Evolutionary conservation across 2,329 filamentous ascomycete genomes (phyloP), one percentile per base, ranked within the genome.

Genomic region (Verticillium klebahnii): DNA sequence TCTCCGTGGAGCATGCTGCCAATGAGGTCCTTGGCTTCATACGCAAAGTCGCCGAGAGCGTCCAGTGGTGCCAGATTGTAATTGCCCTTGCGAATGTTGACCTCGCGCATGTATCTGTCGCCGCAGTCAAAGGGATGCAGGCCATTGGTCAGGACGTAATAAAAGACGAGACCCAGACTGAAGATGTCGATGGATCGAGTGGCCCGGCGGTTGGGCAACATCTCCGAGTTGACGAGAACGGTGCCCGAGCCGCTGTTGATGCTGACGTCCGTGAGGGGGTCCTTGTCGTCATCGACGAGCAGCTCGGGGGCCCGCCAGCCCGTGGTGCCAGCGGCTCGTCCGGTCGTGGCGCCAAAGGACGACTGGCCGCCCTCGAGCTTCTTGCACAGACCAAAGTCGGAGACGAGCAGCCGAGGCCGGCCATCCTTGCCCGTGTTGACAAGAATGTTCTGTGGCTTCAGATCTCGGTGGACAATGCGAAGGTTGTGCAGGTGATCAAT

Each of bases 181-280:
- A 99, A 99, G 31, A 99, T 97, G 72, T 99, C 95, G 64, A 98
- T 97, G 9, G 95, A 92, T 56, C 95, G 89, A 56, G 96, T 99
- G 7, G 96, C 94, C 59, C 95, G 90, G 63, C 93, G 89, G 67
- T 86, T 87, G 67, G 70, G 81, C 77, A 80, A 84, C 73, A 86
- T 78, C 19, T 86, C 84, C 14, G 85, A 80, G 50, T 79, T 80
- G 9, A 84, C 80, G 5, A 85, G 78, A n/a, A 82, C 78, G n/a
- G 82, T 79, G 15, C 83, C 84, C 15, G 85, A 86, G 25, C 85
- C 83, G 65, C 86, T 89, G 63, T 88, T 84, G 36, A 81, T 86
- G 67, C 82, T 84, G 2, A 78, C 73, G 50, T 84, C 83, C 56
- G 80, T 73, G 67, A 82, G 68, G 3, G 75, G 74, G 50, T 84